Percentiles rank a stretch among this genome's conserved stretches.
Conservation (phyloP, 1,139 yeast species). For the Saccharomyces hybrid region DNA sequence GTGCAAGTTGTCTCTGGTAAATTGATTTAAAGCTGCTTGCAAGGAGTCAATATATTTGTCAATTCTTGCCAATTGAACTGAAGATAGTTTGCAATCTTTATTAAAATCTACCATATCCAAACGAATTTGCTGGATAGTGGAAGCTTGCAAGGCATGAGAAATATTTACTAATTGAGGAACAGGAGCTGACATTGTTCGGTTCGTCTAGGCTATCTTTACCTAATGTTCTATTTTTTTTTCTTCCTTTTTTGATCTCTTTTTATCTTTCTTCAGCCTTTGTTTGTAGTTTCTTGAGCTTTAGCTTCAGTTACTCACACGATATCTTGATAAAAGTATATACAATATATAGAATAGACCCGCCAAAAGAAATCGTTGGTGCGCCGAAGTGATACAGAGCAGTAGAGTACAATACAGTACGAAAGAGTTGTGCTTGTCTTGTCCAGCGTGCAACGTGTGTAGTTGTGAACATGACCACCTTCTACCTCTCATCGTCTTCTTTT, state of each 20-base stretch:
- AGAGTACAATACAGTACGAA: neutral
- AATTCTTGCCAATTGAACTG: slow-evolving; percentile 16
- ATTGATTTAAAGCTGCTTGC: slow-evolving; percentile 19
- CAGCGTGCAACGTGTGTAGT: neutral
- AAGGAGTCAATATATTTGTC: slow-evolving; percentile 20
- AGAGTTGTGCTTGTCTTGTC: neutral
- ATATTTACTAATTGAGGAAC: slow-evolving; percentile 29
- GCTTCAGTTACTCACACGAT: neutral
- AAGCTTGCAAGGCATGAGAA: slow-evolving; percentile 27
- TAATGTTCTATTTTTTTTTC: neutral
- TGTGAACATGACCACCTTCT: neutral
- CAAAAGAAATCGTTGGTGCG: neutral
- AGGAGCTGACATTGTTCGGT: slow-evolving; percentile 15
- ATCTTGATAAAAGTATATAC: neutral
- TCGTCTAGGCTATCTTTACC: neutral
- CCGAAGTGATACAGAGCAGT: neutral
- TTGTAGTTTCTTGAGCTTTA: neutral
- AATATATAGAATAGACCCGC: neutral
- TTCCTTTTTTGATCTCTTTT: slow-evolving; percentile 1
- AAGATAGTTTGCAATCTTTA: slow-evolving; percentile 10
- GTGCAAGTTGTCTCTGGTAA: slow-evolving; percentile 27
- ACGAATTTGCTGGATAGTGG: slow-evolving; percentile 24
- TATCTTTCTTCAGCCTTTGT: neutral
- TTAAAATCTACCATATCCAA: slow-evolving; percentile 19
- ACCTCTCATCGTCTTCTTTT: neutral